Base-by-base conservation (phyloP, 345 rosid species). In the Angophora floribunda region DNA sequence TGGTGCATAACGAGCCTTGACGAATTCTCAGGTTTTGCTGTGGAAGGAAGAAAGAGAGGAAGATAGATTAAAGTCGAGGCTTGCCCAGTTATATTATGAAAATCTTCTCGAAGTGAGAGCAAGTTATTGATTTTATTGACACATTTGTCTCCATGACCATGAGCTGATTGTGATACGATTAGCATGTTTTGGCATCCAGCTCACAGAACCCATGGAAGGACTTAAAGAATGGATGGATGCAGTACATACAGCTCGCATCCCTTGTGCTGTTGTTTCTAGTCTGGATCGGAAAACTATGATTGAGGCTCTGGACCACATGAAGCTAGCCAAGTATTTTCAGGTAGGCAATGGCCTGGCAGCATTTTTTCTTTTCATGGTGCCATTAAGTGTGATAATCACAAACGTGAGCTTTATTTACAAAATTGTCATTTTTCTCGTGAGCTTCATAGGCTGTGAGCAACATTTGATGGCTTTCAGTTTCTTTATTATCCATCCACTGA, bases 261-360 rank as follows among this genome's bases (percentile, higher is more conserved):
- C 99, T 88, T 97, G 99, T 90, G 99, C 99, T 86, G 94, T 97
- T 88, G 99, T 97, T 89, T 96, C 99, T 86, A 93, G 96, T 90
- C 95, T 97, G 85, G 98, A 96, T 90, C 94, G 99, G 52, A 95
- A 90, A 87, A 95, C 89, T 91, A 95, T 97, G 99, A 93, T 95
- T 7, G 93, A 89, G 75, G 93, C 96, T 53, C 93, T 97, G 61
- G 96, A 96, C 67, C 93, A 92, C 28, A 92, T 96, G 96, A 96
- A 95, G 67, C 97, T 97, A 82, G 91, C 91, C 88, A 95, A 95
- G 85, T 97, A 96, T 94, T 96, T 97, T 90, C 99, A 96, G 98
- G 99, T 94, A 87, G 82, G 88, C 86, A 19, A 24, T 78, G 85
- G 52, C 36, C 86, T 86, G 30, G 57, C 78, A 49, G n/a, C 19